Evolutionary conservation across 345 rosid genomes (phyloP), one percentile per base, ranked within the genome.

Genomic region (Schrenkiella parvula): DNA sequence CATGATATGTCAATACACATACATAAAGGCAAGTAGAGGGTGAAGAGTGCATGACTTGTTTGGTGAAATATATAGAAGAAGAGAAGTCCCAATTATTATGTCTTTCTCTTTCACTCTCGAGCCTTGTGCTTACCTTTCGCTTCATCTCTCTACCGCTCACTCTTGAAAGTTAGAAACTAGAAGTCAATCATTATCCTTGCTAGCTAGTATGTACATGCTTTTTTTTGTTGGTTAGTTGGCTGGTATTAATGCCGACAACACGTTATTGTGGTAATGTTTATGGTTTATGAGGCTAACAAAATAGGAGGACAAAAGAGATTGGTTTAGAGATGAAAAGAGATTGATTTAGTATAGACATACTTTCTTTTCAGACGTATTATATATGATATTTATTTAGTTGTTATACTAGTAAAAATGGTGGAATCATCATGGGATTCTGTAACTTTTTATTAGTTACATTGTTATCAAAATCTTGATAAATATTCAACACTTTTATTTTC

Each of bases 101-200:
- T 73, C 66, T 64, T 44, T 65, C 52, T 73, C 59, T 73, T 56
- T 66, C 66, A 18, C 17, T 50, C 66, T 73, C 78, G 78, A 73
- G 78, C 78, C 78, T 47, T 73, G 66, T 58, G 78, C 78, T 73
- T 46, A 6, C 52, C 56, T 25, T 43, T 64, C 54, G 9, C 64
- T 63, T 23, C 35, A 39, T 52, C 64, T 52, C 68, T 61, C 41
- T 17, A 46, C 32, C 66, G 47, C 69, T 61, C 55, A 32, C 34
- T 62, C 44, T 19, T n/a, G 2, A 19, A 41, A 52, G 42, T 13
- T 51, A 7, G 28, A 52, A 63, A 42, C 70, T 53, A 53, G 38
- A 63, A 63, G 70, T 72, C 70, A 53, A 72, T 72, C 76, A 72
- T 63, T 42, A 72, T 34, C 46, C 46, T 63, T 72, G 15, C 53